Base-by-base conservation (phyloP, 2,329 filamentous ascomycete genomes). In the Alternaria panax region DNA sequence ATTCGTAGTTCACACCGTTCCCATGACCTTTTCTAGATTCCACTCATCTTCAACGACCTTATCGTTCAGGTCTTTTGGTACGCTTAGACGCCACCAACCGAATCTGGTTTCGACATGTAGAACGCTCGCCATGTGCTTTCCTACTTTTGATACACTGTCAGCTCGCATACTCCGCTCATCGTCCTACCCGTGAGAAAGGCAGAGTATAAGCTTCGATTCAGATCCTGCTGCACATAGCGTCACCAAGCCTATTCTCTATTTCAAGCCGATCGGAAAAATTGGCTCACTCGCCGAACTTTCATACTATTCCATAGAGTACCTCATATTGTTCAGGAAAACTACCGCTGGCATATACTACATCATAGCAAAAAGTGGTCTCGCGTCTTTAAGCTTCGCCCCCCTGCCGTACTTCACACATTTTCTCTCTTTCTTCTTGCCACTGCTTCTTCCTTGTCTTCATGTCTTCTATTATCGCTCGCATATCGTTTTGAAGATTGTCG, bases 381-480 rank as follows among this genome's bases (percentile, higher is more conserved):
- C 48, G 9, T 20, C 48, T 7, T 28, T 1, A 32, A 16, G 45
- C 20, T 11, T 34, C 20, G 8, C 30, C 28, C 12, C 14, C 14
- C 2, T 36, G 30, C 2, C 20, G 16, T 24, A 20, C 30, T n/a
- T 48, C 45, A 16, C 34, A 25, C 53, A 28, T 28, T 18, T 24
- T n/a, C 45, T 63, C 48, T 4, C 59, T 40, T 24, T 60, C 43
- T 41, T 54, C 27, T 9, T 51, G 27, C 60, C 60, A 63, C 45
- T 57, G 34, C 20, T 16, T 20, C 36, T 53, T 57, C 11, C 32
- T 63, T 14, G 28, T 38, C 28, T 40, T 27, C 53, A 63, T 63
- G n/a, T 63, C 57, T 8, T 57, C 38, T 24, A 30, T 38, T 57
- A 63, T 40, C 6, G 20, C 42, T 12, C 50, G 32, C 14, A 60